Conservation (phyloP, 31 red algal species). For the Odonthalia washingtoniensis region DNA sequence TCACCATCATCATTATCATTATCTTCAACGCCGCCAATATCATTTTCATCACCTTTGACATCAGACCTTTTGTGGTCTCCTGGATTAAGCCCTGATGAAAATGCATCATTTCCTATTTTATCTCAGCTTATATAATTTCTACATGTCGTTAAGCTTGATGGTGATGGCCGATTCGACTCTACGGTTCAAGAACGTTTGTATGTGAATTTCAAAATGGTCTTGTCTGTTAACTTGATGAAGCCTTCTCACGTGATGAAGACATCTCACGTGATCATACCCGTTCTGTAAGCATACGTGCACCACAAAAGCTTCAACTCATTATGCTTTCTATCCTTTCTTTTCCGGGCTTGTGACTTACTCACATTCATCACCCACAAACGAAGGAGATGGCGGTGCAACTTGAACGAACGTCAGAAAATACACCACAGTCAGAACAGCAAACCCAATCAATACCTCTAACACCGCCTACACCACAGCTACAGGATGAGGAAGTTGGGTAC, state of each 20-base stretch:
- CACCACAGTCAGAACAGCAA: neutral
- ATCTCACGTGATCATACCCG: neutral
- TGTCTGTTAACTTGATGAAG: neutral
- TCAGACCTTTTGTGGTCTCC: neutral
- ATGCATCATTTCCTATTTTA: conserved; percentile 19
- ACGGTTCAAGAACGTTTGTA: conserved; percentile 65
- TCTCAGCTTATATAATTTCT: neutral
- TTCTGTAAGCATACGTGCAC: no score
- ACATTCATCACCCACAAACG: neutral
- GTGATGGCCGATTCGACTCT: conserved; percentile 42
- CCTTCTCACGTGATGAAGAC: neutral
- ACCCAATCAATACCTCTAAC: no score
- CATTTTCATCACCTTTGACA: no score
- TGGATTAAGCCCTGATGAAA: neutral
- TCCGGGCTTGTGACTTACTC: conserved; percentile 12
- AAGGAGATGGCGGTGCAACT: neutral
- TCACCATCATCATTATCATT: neutral
- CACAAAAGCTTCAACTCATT: conserved; percentile 40
- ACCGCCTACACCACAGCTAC: no score
- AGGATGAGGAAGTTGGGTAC: no score
- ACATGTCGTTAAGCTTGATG: neutral
- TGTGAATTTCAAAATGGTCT: conserved; percentile 76
- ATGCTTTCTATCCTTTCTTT: conserved; percentile 55
- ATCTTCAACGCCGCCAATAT: neutral
- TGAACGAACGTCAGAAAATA: neutral